phyloP scores from a whole-genome alignment of 2,329 filamentous ascomycete genomes.

The Cryphonectria parasitica region DNA sequence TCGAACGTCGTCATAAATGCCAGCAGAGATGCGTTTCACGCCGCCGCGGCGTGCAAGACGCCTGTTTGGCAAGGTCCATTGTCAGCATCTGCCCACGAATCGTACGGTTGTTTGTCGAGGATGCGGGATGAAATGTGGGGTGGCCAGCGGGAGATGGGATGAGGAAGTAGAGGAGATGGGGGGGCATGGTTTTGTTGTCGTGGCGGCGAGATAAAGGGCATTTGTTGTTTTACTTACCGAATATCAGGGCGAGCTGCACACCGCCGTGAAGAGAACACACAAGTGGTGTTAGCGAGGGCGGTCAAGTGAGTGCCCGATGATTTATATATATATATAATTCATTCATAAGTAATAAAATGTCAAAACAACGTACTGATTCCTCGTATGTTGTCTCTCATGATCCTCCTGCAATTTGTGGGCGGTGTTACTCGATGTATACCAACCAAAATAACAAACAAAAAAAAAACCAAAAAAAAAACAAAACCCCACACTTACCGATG shows the following conservation, averaged over 20 bases:
- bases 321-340: too few relatives aligned
- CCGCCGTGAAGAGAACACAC: neutral
- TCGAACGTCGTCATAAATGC: conserved; percentile 67
- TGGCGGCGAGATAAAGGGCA: neutral
- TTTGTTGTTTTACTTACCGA: conserved; percentile 21
- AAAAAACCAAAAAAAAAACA: too few relatives aligned
- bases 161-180: too few relatives aligned
- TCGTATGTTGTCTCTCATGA: conserved; percentile 50
- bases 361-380: conserved; percentile 53
- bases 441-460: too few relatives aligned
- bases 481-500: conserved; percentile 37
- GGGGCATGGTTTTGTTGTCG: neutral
- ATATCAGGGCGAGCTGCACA: conserved; percentile 30
- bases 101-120: neutral
- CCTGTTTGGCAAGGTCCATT: conserved; percentile 41
- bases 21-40: conserved; percentile 70
- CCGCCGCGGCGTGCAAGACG: conserved; percentile 76
- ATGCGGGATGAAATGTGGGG: neutral
- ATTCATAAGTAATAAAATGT: too few relatives aligned
- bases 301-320: neutral
- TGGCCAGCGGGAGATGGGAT: neutral
- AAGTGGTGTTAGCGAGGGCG: conserved; percentile 3
- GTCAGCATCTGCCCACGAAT: conserved; percentile 9
- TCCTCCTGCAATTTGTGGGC: conserved; percentile 45
- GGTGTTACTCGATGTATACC: neutral